phyloP scores from a whole-genome alignment of 352 stramenopile genomes.

The Pythium scleroteichum region DNA sequence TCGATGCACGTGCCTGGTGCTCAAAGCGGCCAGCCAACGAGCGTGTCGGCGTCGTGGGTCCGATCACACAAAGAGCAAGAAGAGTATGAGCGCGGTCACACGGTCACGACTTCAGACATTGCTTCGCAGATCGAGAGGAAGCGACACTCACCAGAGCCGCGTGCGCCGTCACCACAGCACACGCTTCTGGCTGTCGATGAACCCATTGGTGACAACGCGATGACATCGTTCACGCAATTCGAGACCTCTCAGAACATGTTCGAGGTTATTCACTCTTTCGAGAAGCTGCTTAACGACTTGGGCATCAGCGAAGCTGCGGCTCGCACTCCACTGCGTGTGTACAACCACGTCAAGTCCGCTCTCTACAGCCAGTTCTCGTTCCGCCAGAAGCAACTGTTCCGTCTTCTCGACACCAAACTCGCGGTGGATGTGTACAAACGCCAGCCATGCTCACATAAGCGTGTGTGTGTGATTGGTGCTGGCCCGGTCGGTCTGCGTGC shows the following conservation, averaged over 20 bases:
- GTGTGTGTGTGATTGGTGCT: slow-evolving; percentile 74
- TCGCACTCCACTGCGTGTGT: slow-evolving; percentile 55
- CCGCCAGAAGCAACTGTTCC: slow-evolving; percentile 79
- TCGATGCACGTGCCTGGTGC: slow-evolving; percentile 23
- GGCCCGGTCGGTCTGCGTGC: slow-evolving; percentile 74
- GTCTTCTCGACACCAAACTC: slow-evolving; percentile 62
- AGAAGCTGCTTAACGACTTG: slow-evolving; percentile 54
- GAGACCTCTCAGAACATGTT: slow-evolving; percentile 64
- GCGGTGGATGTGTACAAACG: slow-evolving; percentile 52
- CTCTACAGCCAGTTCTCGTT: slow-evolving; percentile 65
- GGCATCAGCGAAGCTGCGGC: slow-evolving; percentile 54
- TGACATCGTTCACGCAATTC: slow-evolving; percentile 57
- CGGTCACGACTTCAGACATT: slow-evolving; percentile 28
- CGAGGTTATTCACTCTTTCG: slow-evolving; percentile 56
- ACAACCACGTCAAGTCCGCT: slow-evolving; percentile 63
- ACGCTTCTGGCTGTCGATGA: slow-evolving; percentile 41
- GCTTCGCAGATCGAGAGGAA: slow-evolving; percentile 15
- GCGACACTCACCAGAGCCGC: background rate
- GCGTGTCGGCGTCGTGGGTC: slow-evolving; percentile 34
- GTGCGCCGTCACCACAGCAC: slow-evolving; percentile 27
- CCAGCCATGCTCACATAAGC: slow-evolving; percentile 63
- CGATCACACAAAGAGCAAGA: slow-evolving; percentile 40
- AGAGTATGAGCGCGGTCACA: slow-evolving; percentile 37
- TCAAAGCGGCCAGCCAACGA: background rate
- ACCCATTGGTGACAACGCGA: slow-evolving; percentile 39